Evolutionary conservation across 805 yeast species (phyloP).

Genomic region (Kluyveromyces wickerhamii): DNA sequence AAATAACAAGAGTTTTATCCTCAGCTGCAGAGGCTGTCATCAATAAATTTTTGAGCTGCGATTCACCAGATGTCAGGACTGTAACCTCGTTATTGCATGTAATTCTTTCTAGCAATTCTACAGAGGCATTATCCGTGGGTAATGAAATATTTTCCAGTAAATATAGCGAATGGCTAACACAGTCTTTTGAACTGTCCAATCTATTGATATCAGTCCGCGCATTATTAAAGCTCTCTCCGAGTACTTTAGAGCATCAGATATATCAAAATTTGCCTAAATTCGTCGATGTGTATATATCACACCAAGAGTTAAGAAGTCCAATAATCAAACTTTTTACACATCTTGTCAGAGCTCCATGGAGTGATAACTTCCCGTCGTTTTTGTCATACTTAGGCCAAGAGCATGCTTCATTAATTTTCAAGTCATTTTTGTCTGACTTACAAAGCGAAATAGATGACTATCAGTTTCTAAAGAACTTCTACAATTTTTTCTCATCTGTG

Average conservation of each 20-base stretch:
- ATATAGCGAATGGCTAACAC: conserved; percentile 35
- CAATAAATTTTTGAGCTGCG: conserved; percentile 46
- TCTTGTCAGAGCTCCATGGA: conserved; percentile 51
- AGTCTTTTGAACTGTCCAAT: conserved; percentile 48
- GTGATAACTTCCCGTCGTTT: conserved; percentile 61
- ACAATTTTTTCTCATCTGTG: conserved; percentile 58
- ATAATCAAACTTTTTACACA: conserved; percentile 51
- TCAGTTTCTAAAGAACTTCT: conserved; percentile 45
- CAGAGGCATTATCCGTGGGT: conserved; percentile 10
- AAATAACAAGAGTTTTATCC: conserved; percentile 44
- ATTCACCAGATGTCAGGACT: conserved; percentile 44
- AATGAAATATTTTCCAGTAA: conserved; percentile 14
- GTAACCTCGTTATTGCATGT: conserved; percentile 23
- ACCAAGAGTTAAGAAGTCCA: conserved; percentile 38
- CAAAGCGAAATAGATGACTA: conserved; percentile 47
- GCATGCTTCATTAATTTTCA: conserved; percentile 50
- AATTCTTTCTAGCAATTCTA: conserved; percentile 5
- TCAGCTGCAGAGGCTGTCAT: conserved; percentile 44
- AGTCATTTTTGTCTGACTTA: conserved; percentile 54
- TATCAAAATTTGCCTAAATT: conserved; percentile 50
- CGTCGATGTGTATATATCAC: conserved; percentile 49
- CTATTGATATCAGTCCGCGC: conserved; percentile 52
- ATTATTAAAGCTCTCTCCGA: conserved; percentile 40
- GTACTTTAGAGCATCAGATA: conserved; percentile 56
- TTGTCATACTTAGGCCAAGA: conserved; percentile 72